Evolutionary conservation across 1,284 basidiomycete species (phyloP).

Genomic region (Ustilago bromivora): DNA sequence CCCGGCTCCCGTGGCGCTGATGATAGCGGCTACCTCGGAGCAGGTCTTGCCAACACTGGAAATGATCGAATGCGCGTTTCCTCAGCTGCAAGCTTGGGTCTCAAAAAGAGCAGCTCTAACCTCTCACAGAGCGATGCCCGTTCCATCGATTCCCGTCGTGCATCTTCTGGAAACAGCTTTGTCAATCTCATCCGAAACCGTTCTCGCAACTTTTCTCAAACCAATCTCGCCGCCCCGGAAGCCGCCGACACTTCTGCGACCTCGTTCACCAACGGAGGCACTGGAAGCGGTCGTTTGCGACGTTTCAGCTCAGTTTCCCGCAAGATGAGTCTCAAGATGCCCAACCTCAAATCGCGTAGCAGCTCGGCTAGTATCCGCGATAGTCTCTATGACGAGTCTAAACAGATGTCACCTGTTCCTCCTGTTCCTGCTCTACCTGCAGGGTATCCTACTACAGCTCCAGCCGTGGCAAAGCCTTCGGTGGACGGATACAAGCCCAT

Average conservation of each 20-base stretch:
- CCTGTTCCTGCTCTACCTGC: conserved; percentile 29
- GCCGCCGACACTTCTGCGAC: conserved; percentile 10
- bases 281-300: conserved; percentile 19
- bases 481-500: conserved; percentile 36
- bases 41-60: conserved; percentile 15
- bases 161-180: conserved; percentile 39
- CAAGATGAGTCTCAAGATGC: conserved; percentile 52
- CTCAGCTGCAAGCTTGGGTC: conserved; percentile 29
- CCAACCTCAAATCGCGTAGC: conserved; percentile 16
- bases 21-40: conserved; percentile 22
- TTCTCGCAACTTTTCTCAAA: conserved; percentile 42
- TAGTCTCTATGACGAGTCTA: conserved; percentile 32
- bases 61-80: conserved; percentile 14
- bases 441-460: conserved; percentile 10
- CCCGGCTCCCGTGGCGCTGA: conserved; percentile 1
- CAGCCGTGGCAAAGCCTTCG: neutral
- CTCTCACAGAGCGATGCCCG: conserved; percentile 46
- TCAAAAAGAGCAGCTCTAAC: conserved; percentile 52
- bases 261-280: neutral
- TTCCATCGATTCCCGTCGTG: conserved; percentile 49
- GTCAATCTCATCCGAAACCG: conserved; percentile 42
- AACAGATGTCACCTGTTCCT: conserved; percentile 18
- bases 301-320: conserved; percentile 44
- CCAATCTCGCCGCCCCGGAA: conserved; percentile 37
- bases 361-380: conserved; percentile 29